Base-by-base conservation (phyloP, 1,284 basidiomycete species). In the Pyrrhoderma lamaoense region DNA sequence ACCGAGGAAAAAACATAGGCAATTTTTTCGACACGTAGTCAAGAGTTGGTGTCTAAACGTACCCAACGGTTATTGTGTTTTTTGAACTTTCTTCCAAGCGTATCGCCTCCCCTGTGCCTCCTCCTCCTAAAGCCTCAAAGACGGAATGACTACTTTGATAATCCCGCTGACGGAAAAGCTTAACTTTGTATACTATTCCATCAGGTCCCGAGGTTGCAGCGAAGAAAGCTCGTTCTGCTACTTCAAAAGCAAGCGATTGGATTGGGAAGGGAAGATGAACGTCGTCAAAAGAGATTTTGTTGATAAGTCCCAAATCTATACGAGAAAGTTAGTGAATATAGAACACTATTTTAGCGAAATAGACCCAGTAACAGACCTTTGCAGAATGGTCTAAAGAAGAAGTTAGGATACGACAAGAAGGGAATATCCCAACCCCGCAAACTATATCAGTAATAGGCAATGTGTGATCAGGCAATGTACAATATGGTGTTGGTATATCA, bases 311-410 rank as follows among this genome's bases (percentile, higher is more conserved):
- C 92, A 94, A 42, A 93, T 68, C 88, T 82, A 59, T 51, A 37
- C 45, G 43, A 42, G 55, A 27, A 45, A 40, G 44, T 44, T n/a
- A 36, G 34, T 47, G 42, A 19, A 19, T 37, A 42, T 36, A 44
- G 36, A 54, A 42, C 31, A 31, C 23, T 52, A 35, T 11, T 38
- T 21, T 34, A 34, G 51, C 47, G 2, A 25, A 35, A 21, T 27
- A 34, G 38, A 38, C 31, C 19, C 22, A 22, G 37, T 14, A 25
- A 51, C 67, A 50, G 55, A 91, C 89, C 74, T 98, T 98, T 62
- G 93, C 89, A n/a, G 89, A 89, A 56, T 91, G 87, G 64, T 98
- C 95, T 37, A 88, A 65, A 0, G 91, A 90, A 4, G 87, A 80
- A 0, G 93, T 91, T 60, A 94, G 75, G 35, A 93, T 64, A 45